Evolutionary conservation across 768 basidiomycete genomes (phyloP).

Genomic region (Albatrellus ellisii): DNA sequence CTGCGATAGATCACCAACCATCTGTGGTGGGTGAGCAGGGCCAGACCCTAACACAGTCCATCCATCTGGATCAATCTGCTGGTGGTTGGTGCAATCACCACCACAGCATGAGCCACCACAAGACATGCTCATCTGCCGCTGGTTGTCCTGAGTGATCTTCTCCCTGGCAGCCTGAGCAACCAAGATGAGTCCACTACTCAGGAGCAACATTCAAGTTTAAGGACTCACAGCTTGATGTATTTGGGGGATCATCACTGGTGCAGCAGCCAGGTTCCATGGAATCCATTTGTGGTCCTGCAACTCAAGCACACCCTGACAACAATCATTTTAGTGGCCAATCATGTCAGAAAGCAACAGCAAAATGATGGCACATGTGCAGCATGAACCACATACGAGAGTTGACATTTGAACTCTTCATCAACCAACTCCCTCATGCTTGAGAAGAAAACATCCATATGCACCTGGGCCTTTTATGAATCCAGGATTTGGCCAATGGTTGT

Average conservation of each 20-base stretch:
- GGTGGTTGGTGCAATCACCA: slow-evolving; percentile 45
- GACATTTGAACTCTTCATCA: slow-evolving; percentile 56
- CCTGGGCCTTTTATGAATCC: slow-evolving; percentile 69
- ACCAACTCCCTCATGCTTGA: slow-evolving; percentile 79
- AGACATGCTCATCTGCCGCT: slow-evolving; percentile 66
- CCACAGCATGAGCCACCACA: slow-evolving; percentile 86
- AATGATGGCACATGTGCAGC: slow-evolving; percentile 83
- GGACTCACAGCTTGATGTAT: slow-evolving; percentile 71
- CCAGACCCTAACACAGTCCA: slow-evolving; percentile 40
- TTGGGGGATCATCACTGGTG: slow-evolving; percentile 79
- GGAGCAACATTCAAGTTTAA: no score
- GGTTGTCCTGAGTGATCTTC: slow-evolving; percentile 77
- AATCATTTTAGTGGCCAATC: slow-evolving; percentile 1
- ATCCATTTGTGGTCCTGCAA: slow-evolving; percentile 77
- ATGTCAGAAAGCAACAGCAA: no score
- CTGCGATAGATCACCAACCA: slow-evolving; percentile 75
- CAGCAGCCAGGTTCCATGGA: slow-evolving; percentile 53
- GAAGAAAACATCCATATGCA: slow-evolving; percentile 91
- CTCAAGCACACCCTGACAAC: slow-evolving; percentile 74
- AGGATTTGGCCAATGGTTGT: slow-evolving; percentile 77
- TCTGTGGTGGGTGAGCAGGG: slow-evolving; percentile 41
- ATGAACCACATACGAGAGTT: slow-evolving; percentile 88
- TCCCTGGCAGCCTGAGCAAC: slow-evolving; percentile 68
- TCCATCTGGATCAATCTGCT: slow-evolving; percentile 72
- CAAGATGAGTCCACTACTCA: no score